phyloP scores from a whole-genome alignment of 1,284 basidiomycete genomes.

The Mycosarcoma mackinlayi region DNA sequence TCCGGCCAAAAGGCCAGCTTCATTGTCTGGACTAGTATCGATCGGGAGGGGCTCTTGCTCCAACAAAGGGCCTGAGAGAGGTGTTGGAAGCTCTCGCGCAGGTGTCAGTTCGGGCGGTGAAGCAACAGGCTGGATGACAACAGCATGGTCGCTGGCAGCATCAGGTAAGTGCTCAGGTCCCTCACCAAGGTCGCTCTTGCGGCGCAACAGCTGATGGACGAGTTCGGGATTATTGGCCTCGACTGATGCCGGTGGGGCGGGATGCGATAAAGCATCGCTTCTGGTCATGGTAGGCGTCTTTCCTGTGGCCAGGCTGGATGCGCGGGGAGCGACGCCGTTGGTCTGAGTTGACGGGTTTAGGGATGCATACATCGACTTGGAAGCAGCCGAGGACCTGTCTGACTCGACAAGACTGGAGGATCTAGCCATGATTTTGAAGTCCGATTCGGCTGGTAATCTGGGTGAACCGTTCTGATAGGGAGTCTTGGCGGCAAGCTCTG shows the following conservation, averaged over 20 bases:
- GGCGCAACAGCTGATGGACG: constrained; percentile 52
- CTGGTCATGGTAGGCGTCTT: constrained; percentile 33
- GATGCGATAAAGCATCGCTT: constrained; percentile 45
- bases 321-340: constrained; percentile 24
- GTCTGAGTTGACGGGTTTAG: constrained; percentile 19
- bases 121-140: constrained; percentile 26
- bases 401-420: constrained; percentile 39
- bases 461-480: constrained; percentile 5
- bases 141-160: constrained; percentile 52
- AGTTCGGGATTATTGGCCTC: constrained; percentile 52
- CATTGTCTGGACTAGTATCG: constrained; percentile 20
- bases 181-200: constrained; percentile 41
- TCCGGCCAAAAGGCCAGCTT: not conserved
- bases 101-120: constrained; percentile 27
- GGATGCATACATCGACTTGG: constrained; percentile 27
- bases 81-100: constrained; percentile 7
- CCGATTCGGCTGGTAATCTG: constrained; percentile 6
- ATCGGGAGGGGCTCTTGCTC: constrained; percentile 41
- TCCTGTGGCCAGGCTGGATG: constrained; percentile 22
- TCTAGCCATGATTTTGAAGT: constrained; percentile 32
- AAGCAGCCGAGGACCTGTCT: constrained; percentile 24
- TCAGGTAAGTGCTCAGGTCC: constrained; percentile 19
- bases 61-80: constrained; percentile 6
- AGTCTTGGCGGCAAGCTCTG: not conserved
- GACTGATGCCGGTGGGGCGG: constrained; percentile 48